Base-by-base conservation (phyloP, 1,284 basidiomycete genomes). In the Apiotrichum mycotoxinovorans region DNA sequence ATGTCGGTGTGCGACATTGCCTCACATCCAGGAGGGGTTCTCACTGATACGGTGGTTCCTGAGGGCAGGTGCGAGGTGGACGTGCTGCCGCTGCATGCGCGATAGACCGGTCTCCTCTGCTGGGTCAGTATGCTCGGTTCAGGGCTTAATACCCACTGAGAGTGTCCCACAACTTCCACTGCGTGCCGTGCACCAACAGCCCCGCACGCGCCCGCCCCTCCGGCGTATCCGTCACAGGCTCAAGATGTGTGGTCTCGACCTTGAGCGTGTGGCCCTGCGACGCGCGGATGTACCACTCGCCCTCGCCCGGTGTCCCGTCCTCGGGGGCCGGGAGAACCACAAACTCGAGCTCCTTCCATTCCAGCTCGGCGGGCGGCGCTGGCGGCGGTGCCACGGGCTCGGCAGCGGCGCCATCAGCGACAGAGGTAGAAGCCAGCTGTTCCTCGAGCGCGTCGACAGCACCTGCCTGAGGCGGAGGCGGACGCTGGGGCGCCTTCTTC, bases 261-360 rank as follows among this genome's bases (percentile, higher is more conserved):
- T 89, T 85, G 25, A 94, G 77, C 45, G 91, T 89, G 78, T 98
- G 95, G 0, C 95, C 96, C 76, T 98, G 95, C 61, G 91, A 91
- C 0, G 95, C 95, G 47, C 91, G 82, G 64, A 97, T 93, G 85
- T 87, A 93, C 84, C 87, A 89, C 22, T 82, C 74, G 15, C 51
- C 35, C 27, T 51, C 54, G 18, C 26, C 48, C 1, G 41, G n/a
- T 2, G n/a, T 10, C 5, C 41, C 48, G 35, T 27, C 44, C 8
- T 38, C 23, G 2, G 61, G 57, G 8, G 46, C 40, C 0, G 67
- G 59, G 10, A 72, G 51, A 15, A 47, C 40, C 38, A 70, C 58
- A 12, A 73, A 63, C 8, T 65, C 64, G 4, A 70, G 56, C 53
- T 73, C 71, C 12, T 54, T 62, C 35, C 63, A 60, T 25, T 59